Conservation (phyloP, 2,329 filamentous ascomycete species). For the Phyllosticta ampelicida region DNA sequence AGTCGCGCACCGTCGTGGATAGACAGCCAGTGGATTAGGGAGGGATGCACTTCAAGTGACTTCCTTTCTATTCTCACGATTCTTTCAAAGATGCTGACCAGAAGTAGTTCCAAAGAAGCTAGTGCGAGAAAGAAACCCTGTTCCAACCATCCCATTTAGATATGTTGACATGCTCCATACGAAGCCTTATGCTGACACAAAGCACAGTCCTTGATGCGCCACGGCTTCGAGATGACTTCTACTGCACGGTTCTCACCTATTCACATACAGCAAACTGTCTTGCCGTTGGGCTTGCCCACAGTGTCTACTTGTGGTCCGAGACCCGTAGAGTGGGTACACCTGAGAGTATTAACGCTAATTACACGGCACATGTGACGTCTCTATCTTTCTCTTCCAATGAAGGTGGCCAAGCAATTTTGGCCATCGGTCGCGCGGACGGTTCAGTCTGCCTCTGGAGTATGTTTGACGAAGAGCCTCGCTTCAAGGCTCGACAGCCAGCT, state of each 20-base stretch:
- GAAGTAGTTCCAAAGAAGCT: slow-evolving; percentile 17
- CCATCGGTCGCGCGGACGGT: slow-evolving; percentile 71
- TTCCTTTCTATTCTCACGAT: background rate
- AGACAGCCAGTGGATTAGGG: slow-evolving; percentile 31
- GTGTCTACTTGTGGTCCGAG: slow-evolving; percentile 87
- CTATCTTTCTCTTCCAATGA: slow-evolving; percentile 77
- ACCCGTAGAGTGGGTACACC: slow-evolving; percentile 51
- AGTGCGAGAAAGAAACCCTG: slow-evolving; percentile 24
- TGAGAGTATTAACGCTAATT: slow-evolving; percentile 43
- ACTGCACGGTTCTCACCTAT: slow-evolving; percentile 85
- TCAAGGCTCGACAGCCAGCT: slow-evolving; percentile 60
- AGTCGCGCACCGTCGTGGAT: slow-evolving; percentile 24
- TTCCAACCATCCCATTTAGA: slow-evolving; percentile 71
- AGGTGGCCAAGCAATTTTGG: slow-evolving; percentile 70
- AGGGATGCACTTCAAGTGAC: slow-evolving; percentile 20
- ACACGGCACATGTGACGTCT: slow-evolving; percentile 56
- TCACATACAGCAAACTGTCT: slow-evolving; percentile 63
- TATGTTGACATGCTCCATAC: slow-evolving; percentile 31
- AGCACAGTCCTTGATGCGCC: slow-evolving; percentile 78
- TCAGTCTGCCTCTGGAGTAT: slow-evolving; percentile 69
- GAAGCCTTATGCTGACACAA: slow-evolving; percentile 21
- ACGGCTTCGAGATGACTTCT: slow-evolving; percentile 85
- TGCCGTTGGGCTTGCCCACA: slow-evolving; percentile 69
- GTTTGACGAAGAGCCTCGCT: slow-evolving; percentile 57
- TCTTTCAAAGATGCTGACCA: slow-evolving; percentile 12